Evolutionary conservation across 2,329 filamentous ascomycete species (phyloP).

Genomic region (Penicillium occitanis): DNA sequence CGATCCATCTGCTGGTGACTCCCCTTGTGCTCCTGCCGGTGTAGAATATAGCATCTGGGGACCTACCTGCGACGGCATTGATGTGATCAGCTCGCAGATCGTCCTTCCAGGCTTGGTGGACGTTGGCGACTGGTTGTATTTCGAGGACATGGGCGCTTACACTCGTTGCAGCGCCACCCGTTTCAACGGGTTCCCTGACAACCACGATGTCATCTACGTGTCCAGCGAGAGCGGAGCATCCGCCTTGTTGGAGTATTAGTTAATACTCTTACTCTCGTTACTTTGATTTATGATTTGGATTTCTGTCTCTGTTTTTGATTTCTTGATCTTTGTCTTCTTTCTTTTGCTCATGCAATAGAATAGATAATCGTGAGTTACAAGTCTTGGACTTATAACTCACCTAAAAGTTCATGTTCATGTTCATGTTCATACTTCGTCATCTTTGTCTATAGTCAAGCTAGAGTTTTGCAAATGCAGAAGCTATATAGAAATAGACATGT

Average conservation of each 20-base stretch:
- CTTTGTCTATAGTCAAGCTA: background rate
- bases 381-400: background rate
- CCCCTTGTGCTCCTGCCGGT: constrained; percentile 39
- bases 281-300: constrained; percentile 10
- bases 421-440: background rate
- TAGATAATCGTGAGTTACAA: background rate
- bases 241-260: constrained; percentile 62
- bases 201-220: constrained; percentile 90
- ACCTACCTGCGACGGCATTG: constrained; percentile 95
- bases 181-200: constrained; percentile 95
- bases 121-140: constrained; percentile 97
- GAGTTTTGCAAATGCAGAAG: background rate
- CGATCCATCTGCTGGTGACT: constrained; percentile 16
- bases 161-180: constrained; percentile 96
- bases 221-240: constrained; percentile 87
- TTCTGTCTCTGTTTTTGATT: constrained; percentile 2
- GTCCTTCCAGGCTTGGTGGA: constrained; percentile 74
- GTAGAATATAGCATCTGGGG: constrained; percentile 96
- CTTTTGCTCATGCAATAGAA: constrained; percentile 6
- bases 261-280: background rate
- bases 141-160: constrained; percentile 98
- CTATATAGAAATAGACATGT: constrained; percentile 2
- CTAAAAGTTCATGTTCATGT: background rate
- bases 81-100: constrained; percentile 83
- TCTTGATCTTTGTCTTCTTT: background rate